Evolutionary conservation across 169 alveolate species (phyloP).

Genomic region (Cryptosporidium viatorum): DNA sequence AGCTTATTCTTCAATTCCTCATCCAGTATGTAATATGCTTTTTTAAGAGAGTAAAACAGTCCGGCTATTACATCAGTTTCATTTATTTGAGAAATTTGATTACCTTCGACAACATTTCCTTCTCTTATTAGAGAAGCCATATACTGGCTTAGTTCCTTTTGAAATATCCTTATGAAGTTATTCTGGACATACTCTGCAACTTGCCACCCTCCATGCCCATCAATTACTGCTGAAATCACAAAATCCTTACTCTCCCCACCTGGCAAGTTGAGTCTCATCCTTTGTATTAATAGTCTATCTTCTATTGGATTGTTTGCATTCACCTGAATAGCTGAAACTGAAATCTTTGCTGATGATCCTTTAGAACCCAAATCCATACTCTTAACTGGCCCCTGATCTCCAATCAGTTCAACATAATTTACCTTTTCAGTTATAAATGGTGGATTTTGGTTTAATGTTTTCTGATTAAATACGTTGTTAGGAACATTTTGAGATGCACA

Average conservation of each 20-base stretch:
- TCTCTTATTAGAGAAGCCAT: not conserved
- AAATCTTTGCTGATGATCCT: conserved; percentile 1
- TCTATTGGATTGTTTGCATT: conserved; percentile 74
- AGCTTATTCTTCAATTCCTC: conserved; percentile 41
- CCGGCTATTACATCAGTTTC: conserved; percentile 42
- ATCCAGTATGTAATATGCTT: conserved; percentile 22
- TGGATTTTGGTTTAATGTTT: not conserved
- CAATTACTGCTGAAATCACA: conserved; percentile 71
- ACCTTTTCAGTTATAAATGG: not conserved
- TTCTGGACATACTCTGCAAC: conserved; percentile 70
- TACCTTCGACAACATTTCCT: not conserved
- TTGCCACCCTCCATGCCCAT: conserved; percentile 76
- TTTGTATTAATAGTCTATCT: conserved; percentile 57
- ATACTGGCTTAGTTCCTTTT: conserved; percentile 3
- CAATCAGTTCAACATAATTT: conserved; percentile 15
- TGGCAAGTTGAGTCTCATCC: conserved; percentile 24
- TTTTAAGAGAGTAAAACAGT: conserved; percentile 19
- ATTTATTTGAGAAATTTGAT: not conserved
- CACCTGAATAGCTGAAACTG: conserved; percentile 41
- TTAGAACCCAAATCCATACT: not conserved
- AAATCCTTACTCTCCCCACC: conserved; percentile 23
- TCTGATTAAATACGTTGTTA: not conserved
- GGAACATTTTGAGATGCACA: not conserved
- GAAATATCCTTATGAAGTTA: conserved; percentile 36
- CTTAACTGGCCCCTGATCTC: conserved; percentile 62